Evolutionary conservation across 2,329 filamentous ascomycete genomes (phyloP).

Genomic region (Chaetomium strumarium): DNA sequence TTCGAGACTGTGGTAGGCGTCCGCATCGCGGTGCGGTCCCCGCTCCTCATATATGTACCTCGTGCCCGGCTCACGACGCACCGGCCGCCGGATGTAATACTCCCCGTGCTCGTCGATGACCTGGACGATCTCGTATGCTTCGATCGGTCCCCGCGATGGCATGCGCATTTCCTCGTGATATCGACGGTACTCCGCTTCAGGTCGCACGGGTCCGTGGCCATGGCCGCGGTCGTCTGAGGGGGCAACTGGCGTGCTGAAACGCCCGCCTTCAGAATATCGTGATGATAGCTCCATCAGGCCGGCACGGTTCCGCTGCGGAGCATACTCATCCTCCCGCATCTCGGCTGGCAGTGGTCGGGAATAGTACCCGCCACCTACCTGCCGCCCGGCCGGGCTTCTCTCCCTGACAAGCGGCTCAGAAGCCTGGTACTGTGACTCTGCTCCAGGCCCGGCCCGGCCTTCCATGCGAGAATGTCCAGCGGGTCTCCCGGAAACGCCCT

Average conservation of each 20-base stretch:
- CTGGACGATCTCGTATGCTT: slow-evolving; percentile 41
- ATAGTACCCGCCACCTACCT: slow-evolving; percentile 8
- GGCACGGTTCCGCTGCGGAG: neutral
- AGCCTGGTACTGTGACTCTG: neutral
- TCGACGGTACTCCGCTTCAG: slow-evolving; percentile 30
- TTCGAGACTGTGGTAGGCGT: slow-evolving; percentile 8
- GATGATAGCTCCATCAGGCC: slow-evolving; percentile 3
- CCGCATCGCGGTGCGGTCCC: slow-evolving; percentile 9
- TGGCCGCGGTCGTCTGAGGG: slow-evolving; percentile 10
- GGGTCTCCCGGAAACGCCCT: neutral
- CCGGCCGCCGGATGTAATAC: slow-evolving; percentile 41
- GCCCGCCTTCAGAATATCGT: slow-evolving; percentile 21
- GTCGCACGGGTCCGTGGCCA: neutral
- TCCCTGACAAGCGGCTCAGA: neutral
- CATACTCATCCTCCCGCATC: neutral
- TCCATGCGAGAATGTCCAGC: neutral
- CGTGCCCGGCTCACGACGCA: slow-evolving; percentile 19
- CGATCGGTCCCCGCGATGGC: slow-evolving; percentile 24
- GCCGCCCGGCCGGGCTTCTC: neutral
- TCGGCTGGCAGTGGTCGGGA: slow-evolving; percentile 23
- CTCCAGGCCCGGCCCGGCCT: neutral
- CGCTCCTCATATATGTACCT: slow-evolving; percentile 19
- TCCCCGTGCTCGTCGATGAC: slow-evolving; percentile 40
- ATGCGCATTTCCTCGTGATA: slow-evolving; percentile 29
- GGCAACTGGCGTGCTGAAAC: slow-evolving; percentile 28